Percentiles rank a stretch among this genome's conserved stretches.
Evolutionary conservation across 176 grass and related monocot species (phyloP).

Genomic region (Eragrostis nindensis): DNA sequence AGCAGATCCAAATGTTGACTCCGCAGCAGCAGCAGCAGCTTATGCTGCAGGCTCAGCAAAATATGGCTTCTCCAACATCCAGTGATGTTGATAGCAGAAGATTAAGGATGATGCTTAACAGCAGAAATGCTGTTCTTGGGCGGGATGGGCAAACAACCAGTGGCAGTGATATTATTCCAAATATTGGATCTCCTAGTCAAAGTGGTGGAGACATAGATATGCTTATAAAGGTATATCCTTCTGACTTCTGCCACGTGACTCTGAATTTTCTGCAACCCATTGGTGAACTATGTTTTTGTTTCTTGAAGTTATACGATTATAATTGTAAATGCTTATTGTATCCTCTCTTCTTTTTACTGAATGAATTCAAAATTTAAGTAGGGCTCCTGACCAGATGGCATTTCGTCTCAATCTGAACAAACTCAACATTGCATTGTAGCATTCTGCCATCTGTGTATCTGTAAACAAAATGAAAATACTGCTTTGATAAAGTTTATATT

Average conservation of each 20-base stretch:
- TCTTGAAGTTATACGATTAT: neutral
- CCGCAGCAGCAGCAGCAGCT: constrained; percentile 79
- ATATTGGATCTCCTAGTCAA: constrained; percentile 78
- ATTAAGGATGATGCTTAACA: constrained; percentile 80
- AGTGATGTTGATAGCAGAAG: constrained; percentile 82
- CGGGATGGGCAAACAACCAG: constrained; percentile 75
- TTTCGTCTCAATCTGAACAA: neutral
- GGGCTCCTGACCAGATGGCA: neutral
- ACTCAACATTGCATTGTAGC: neutral
- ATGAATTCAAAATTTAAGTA: neutral
- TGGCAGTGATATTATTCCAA: constrained; percentile 67
- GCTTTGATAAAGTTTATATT: constrained; percentile 14
- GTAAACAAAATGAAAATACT: neutral
- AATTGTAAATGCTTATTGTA: constrained; percentile 3
- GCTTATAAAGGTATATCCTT: constrained; percentile 66
- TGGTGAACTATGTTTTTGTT: constrained; percentile 8
- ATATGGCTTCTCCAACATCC: constrained; percentile 70
- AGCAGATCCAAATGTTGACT: constrained; percentile 73
- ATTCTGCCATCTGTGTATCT: neutral
- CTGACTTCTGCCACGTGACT: constrained; percentile 21
- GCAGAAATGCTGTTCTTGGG: constrained; percentile 65
- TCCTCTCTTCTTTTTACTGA: neutral
- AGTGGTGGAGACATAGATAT: constrained; percentile 73
- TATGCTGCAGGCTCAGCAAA: constrained; percentile 76
- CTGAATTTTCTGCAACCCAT: constrained; percentile 14